Evolutionary conservation across 176 grass and related monocot species (phyloP).

Genomic region (Canna indica): DNA sequence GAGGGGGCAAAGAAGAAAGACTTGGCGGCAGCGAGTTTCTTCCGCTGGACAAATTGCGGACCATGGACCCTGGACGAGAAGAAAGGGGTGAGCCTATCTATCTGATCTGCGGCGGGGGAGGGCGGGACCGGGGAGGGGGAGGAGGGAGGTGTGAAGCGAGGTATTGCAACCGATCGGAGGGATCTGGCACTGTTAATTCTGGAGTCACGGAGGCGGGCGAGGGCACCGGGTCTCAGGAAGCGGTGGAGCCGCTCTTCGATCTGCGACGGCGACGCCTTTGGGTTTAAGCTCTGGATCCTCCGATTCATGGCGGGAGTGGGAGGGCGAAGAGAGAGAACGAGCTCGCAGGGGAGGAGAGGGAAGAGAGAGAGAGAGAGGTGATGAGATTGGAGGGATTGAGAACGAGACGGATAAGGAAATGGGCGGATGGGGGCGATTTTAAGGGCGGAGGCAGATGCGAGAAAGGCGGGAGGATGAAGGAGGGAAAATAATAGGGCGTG

Average conservation of each 20-base stretch:
- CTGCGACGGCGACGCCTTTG: neutral
- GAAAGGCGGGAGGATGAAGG: neutral
- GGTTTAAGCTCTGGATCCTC: constrained; percentile 17
- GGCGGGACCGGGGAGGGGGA: constrained; percentile 4
- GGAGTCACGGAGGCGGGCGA: constrained; percentile 55
- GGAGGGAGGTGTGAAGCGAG: constrained; percentile 19
- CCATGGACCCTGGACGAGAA: constrained; percentile 24
- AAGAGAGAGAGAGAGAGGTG: neutral
- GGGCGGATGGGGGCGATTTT: constrained; percentile 18
- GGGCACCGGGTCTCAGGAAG: constrained; percentile 64
- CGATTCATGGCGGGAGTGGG: constrained; percentile 42
- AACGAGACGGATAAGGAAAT: too few relatives aligned
- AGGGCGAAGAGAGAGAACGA: too few relatives aligned
- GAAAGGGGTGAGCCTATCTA: constrained; percentile 19
- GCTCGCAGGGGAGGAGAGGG: neutral
- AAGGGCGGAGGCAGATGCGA: constrained; percentile 9
- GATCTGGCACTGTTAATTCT: constrained; percentile 22
- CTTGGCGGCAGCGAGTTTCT: constrained; percentile 52
- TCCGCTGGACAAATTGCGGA: constrained; percentile 39
- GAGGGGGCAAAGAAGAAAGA: constrained; percentile 34
- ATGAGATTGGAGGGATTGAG: too few relatives aligned
- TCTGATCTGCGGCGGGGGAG: neutral
- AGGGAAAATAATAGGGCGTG: neutral
- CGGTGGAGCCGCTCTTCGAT: constrained; percentile 38
- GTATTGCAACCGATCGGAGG: neutral